Percentiles rank a stretch among this genome's conserved stretches.
Conservation (phyloP, 1,284 basidiomycete species). For the Amylostereum chailletii region DNA sequence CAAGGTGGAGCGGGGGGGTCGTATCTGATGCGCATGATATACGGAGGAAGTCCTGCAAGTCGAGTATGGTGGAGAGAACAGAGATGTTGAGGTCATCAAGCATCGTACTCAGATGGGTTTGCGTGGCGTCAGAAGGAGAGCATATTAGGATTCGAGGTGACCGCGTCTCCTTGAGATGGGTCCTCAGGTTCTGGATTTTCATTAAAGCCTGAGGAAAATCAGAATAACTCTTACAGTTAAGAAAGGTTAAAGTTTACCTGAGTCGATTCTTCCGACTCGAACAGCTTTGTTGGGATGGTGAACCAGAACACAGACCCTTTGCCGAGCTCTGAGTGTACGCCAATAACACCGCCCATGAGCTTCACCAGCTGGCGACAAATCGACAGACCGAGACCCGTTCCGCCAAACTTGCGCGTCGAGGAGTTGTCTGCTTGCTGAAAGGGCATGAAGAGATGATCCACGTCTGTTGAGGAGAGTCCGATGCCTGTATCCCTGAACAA, state of each 20-base stretch:
- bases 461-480: constrained; percentile 53
- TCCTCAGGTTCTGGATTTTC: constrained; percentile 38
- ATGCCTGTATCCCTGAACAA: constrained; percentile 51
- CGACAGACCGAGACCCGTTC: constrained; percentile 62
- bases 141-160: constrained; percentile 46
- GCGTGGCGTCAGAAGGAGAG: constrained; percentile 49
- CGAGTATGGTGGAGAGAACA: constrained; percentile 32
- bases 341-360: constrained; percentile 65
- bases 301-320: constrained; percentile 65
- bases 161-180: constrained; percentile 32
- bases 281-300: constrained; percentile 54
- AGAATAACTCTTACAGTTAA: neutral
- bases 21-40: constrained; percentile 21
- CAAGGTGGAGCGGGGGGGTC: constrained; percentile 41
- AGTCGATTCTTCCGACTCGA: constrained; percentile 42
- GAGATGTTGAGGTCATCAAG: constrained; percentile 44
- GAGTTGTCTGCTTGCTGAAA: constrained; percentile 73
- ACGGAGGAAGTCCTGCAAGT: constrained; percentile 34
- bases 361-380: constrained; percentile 66
- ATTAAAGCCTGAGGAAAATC: constrained; percentile 24
- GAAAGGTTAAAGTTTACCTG: constrained; percentile 25
- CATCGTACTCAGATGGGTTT: constrained; percentile 46
- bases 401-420: constrained; percentile 62
- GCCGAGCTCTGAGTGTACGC: constrained; percentile 53
- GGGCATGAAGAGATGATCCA: constrained; percentile 58